These are phyloP conservation scores for Lactarius pseudohatsudake DNA, from an alignment of 768 basidiomycete genomes.

Conservation along the genomic window DNA sequence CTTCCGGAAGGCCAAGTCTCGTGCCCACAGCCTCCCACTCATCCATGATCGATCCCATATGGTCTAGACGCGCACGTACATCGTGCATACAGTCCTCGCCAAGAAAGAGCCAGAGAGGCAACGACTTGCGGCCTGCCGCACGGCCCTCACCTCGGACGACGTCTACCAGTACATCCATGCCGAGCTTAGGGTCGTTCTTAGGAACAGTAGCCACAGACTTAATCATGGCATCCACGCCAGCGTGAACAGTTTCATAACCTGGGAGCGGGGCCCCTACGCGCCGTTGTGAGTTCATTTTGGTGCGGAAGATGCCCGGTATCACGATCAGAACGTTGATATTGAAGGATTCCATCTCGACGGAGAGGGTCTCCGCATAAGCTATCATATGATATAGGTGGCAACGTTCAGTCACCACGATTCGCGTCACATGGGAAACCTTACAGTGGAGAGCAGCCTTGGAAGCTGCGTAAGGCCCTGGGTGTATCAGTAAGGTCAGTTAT, in stretches of 20 bases:
- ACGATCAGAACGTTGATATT: constrained; percentile 34
- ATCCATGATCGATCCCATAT: background rate
- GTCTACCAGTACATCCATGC: constrained; percentile 32
- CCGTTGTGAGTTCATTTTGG: constrained; percentile 20
- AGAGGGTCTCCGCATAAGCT: constrained; percentile 35
- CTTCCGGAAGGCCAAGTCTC: background rate
- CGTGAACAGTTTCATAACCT: constrained; percentile 30
- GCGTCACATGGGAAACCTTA: background rate
- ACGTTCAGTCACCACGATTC: background rate
- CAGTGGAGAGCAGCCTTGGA: constrained; percentile 36
- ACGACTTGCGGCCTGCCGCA: constrained; percentile 28
- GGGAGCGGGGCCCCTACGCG: constrained; percentile 16
- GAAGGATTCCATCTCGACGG: constrained; percentile 33
- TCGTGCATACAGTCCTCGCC: constrained; percentile 32
- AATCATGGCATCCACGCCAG: constrained; percentile 5
- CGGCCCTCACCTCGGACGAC: constrained; percentile 34
- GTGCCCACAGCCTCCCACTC: constrained; percentile 2
- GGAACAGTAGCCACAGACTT: constrained; percentile 13
- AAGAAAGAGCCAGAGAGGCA: constrained; percentile 32
- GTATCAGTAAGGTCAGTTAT: background rate
- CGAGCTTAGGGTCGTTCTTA: constrained; percentile 34
- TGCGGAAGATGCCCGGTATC: constrained; percentile 34
- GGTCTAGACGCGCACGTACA: constrained; percentile 21
- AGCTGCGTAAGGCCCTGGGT: constrained; percentile 30
- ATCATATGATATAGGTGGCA: background rate